Evolutionary conservation across 306 rosid genomes (phyloP), one percentile per base, ranked within the genome.

Genomic region (Mimosa bimucronata): DNA sequence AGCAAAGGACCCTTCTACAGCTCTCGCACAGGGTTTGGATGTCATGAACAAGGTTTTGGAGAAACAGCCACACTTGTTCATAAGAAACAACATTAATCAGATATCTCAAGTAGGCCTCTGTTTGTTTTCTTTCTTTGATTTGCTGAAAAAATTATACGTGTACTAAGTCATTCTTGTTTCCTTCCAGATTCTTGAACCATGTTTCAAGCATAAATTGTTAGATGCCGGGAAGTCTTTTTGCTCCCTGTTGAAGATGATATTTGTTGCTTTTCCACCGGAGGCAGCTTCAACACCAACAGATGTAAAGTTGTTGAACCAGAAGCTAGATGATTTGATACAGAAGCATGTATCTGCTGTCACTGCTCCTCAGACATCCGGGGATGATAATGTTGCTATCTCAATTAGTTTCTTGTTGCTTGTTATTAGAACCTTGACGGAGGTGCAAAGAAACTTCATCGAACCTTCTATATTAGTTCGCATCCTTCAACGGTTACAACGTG

Each of bases 21-120:
- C 99, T 52, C 90, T 96, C 70, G 98, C 97, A 11, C 99, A 96
- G 91, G 99, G 99, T 81, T 88, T 96, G 86, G 99, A 96, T 88
- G 98, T 96, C 78, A 89, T 96, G 98, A 96, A 96, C 97, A 96
- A 90, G 88, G 98, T 96, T 71, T 85, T 96, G 61, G 99, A 96
- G 90, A 96, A 93, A 88, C 99, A 96, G 86, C 97, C 99, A 19
- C 98, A 93, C 86, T 81, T 96, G 85, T 96, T 96, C 88, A 91
- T 91, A 77, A 87, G 92, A 85, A 96, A 96, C 81, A 96, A 96
- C 84, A 89, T 91, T 66, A 90, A 90, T 82, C 99, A 96, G 88
- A 96, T 96, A 79, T 93, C 99, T 80, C 99, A 96, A 89, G 99
- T 96, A 85, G 81, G 91, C 71, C 73, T 68, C 74, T 57, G 50